Base-by-base conservation (phyloP, 768 basidiomycete genomes). In the Cyathus striatus region DNA sequence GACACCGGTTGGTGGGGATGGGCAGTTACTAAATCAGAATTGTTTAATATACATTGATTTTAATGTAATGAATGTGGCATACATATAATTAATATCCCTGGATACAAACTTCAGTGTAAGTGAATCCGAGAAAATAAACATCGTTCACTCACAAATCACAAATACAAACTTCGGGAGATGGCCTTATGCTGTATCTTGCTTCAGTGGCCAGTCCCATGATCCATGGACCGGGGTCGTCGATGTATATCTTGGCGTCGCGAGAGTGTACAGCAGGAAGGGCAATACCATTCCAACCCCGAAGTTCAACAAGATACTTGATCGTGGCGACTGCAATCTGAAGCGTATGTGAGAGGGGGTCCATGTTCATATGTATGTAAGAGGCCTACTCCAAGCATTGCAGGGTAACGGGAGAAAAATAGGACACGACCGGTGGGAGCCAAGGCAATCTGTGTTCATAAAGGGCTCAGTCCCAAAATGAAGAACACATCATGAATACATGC, bases 181-280 rank as follows among this genome's bases (percentile, higher is more conserved):
- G 76, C 21, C 85, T 72, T 16, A 90, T 69, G 50, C 86, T 77
- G 59, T 90, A 86, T 46, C 90, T 75, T 6, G 87, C 84, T 57
- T 94, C 86, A 1, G 88, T 89, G 9, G 90, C 81, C 27, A 95
- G 72, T 25, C 90, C 94, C 61, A 97, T 79, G 53, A 98, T 92
- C 83, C 91, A 98, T 47, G 95, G 95, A 24, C 94, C 94, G 33
- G 94, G 91, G 60, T 98, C 93, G 51, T 97, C 93, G 48, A 94
- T 85, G 51, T 91, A 90, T 41, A 98, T 90, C 58, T 86, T 90
- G 21, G 90, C 84, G 50, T 96, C 95, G 35, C 94, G 82, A 24
- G 85, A 81, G 58, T 93, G 90, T 24, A 91, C 86, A 1, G 89
- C 75, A 25, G 83, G 69, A 33, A 93, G 73, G 13, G 88, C 84